These are phyloP conservation scores for Tremella mesenterica DNA, from an alignment of 768 basidiomycete species.

Conservation along the genomic window DNA sequence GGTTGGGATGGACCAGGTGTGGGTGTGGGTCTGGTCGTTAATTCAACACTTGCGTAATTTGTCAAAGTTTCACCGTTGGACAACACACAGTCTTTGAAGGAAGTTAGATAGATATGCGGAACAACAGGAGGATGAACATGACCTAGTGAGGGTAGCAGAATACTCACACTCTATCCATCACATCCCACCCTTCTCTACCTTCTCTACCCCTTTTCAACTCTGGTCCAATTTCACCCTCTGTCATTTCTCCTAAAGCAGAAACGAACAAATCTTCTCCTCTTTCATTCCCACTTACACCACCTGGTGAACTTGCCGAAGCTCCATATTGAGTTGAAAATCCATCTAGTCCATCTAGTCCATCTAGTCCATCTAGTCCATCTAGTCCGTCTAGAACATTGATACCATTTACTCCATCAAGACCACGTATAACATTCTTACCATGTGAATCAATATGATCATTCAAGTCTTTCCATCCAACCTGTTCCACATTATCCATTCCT, in stretches of 20 bases:
- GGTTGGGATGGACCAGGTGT: not conserved
- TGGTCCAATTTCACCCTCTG: constrained; percentile 21
- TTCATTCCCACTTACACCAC: constrained; percentile 15
- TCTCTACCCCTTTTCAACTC: constrained; percentile 1
- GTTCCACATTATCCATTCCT: no score
- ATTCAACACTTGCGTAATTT: no score
- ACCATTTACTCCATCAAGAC: not conserved
- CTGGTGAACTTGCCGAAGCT: constrained; percentile 22
- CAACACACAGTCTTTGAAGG: not conserved
- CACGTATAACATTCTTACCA: not conserved
- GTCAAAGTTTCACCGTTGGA: not conserved
- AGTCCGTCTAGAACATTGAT: not conserved
- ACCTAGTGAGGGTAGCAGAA: no score
- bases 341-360: not conserved
- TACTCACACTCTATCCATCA: constrained; percentile 4
- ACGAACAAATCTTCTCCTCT: constrained; percentile 18
- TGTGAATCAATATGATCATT: not conserved
- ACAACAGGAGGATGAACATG: no score
- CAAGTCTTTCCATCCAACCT: no score
- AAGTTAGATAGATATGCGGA: not conserved
- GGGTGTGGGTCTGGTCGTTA: not conserved
- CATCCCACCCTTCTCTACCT: not conserved
- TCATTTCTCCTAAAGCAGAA: constrained; percentile 10
- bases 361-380: constrained; percentile 1
- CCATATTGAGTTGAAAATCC: constrained; percentile 20